phyloP scores from a whole-genome alignment of 768 basidiomycete species.

The Lactarius psammicola region DNA sequence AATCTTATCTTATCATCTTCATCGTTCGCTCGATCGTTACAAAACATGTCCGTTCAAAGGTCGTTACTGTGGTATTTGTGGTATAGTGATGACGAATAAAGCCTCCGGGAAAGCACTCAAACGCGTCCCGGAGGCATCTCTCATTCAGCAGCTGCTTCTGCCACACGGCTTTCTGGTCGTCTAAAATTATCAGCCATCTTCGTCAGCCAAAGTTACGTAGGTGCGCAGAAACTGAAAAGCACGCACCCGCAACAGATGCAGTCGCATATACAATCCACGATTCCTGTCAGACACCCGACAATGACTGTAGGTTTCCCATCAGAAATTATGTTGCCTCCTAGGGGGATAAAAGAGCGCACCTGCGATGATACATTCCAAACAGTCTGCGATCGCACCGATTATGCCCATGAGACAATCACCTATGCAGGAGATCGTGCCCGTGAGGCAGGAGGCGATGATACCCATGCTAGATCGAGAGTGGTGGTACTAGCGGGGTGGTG shows the following conservation, averaged over 20 bases:
- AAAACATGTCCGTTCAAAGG: neutral
- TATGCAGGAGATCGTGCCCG: slow-evolving; percentile 41
- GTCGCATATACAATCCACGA: slow-evolving; percentile 45
- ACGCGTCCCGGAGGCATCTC: slow-evolving; percentile 11
- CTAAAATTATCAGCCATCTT: neutral
- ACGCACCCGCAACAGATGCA: slow-evolving; percentile 46
- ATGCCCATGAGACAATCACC: slow-evolving; percentile 44
- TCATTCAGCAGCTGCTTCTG: neutral
- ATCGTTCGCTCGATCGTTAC: neutral
- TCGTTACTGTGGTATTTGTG: neutral
- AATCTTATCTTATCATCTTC: slow-evolving; percentile 8
- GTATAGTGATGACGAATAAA: neutral
- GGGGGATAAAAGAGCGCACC: slow-evolving; percentile 33
- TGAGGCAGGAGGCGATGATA: slow-evolving; percentile 23
- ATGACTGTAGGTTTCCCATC: slow-evolving; percentile 36
- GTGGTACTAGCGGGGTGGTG: neutral
- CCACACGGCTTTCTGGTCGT: neutral
- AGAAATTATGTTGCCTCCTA: neutral
- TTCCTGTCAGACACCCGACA: slow-evolving; percentile 40
- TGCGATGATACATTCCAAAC: slow-evolving; percentile 48
- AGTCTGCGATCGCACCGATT: slow-evolving; percentile 41
- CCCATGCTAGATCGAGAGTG: slow-evolving; percentile 8
- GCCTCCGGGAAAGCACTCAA: slow-evolving; percentile 5
- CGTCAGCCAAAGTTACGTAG: neutral
- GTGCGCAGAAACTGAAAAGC: neutral